Percentiles rank a stretch among this genome's conserved stretches.
Conservation (phyloP, 805 yeast species). For the Saccharomyces eubayanus region DNA sequence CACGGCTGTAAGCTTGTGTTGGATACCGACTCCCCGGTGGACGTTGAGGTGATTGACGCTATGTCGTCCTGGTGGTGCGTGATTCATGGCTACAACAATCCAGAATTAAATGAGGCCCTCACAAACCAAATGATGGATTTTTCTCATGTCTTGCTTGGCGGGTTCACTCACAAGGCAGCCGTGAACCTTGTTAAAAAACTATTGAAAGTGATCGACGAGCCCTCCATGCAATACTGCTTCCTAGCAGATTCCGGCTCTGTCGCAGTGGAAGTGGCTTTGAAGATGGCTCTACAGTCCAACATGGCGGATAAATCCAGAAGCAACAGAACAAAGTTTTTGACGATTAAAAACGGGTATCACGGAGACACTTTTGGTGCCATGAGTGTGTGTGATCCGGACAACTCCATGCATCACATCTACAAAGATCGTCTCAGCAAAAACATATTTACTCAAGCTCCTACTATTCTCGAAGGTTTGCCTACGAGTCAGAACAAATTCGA, state of each 20-base stretch:
- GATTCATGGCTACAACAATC: conserved; percentile 27
- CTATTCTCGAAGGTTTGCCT: conserved; percentile 9
- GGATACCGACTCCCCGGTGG: conserved; percentile 7
- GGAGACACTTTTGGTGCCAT: conserved; percentile 36
- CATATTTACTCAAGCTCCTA: conserved; percentile 25
- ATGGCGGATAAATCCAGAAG: conserved; percentile 22
- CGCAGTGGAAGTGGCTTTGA: conserved; percentile 35
- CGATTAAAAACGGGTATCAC: conserved; percentile 32
- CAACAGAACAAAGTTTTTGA: conserved; percentile 21
- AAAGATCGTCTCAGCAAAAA: conserved; percentile 26
- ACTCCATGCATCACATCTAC: conserved; percentile 30
- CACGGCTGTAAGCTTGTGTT: conserved; percentile 16
- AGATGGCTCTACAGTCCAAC: conserved; percentile 30
- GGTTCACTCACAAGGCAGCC: conserved; percentile 28
- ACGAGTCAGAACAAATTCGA: conserved; percentile 6
- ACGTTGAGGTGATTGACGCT: conserved; percentile 19
- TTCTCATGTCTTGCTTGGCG: conserved; percentile 28
- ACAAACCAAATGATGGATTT: conserved; percentile 25
- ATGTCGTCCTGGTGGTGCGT: conserved; percentile 32
- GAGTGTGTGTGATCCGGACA: conserved; percentile 32
- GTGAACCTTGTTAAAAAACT: conserved; percentile 25
- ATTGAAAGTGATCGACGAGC: conserved; percentile 25
- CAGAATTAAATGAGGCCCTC: conserved; percentile 26
- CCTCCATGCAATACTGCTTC: conserved; percentile 13
- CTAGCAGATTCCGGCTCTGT: conserved; percentile 28